A percentile compares a stretch with the other conserved stretches of the same genome.
These are phyloP conservation scores for Inonotus hispidus DNA, from an alignment of 1,284 basidiomycete genomes.

Conservation along the genomic window DNA sequence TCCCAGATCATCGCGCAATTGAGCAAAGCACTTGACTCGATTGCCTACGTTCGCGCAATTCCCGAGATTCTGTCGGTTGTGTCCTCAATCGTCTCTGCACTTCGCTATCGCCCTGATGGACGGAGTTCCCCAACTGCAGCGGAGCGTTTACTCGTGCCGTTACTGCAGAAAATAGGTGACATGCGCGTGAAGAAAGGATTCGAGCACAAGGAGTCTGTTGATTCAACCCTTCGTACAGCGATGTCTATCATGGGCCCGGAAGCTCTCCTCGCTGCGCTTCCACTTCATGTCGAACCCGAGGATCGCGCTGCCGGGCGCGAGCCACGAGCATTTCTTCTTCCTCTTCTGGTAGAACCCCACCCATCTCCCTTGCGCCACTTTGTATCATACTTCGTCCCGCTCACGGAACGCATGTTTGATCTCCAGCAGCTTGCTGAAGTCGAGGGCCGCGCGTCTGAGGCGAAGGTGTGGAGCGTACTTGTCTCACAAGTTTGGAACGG, in stretches of 20 bases:
- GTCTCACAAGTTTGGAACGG: conserved; percentile 93
- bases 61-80: conserved; percentile 66
- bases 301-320: conserved; percentile 61
- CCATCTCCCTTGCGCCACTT: conserved; percentile 84
- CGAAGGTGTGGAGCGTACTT: conserved; percentile 91
- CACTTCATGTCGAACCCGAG: conserved; percentile 79
- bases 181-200: conserved; percentile 78
- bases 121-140: conserved; percentile 53
- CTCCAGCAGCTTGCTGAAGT: conserved; percentile 73
- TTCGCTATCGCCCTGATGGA: conserved; percentile 37
- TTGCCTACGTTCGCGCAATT: conserved; percentile 63
- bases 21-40: conserved; percentile 61
- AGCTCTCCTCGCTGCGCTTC: conserved; percentile 69
- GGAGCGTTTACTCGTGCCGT: conserved; percentile 63
- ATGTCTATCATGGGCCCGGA: conserved; percentile 87
- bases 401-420: conserved; percentile 92
- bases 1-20: conserved; percentile 58
- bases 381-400: conserved; percentile 84
- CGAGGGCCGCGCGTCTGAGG: conserved; percentile 72
- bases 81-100: conserved; percentile 46
- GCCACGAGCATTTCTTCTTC: conserved; percentile 88
- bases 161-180: conserved; percentile 74
- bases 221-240: conserved; percentile 74
- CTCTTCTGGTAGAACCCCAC: conserved; percentile 81
- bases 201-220: conserved; percentile 87